phyloP scores from a whole-genome alignment of 2,329 filamentous ascomycete genomes.

The Trichoderma pleuroti region DNA sequence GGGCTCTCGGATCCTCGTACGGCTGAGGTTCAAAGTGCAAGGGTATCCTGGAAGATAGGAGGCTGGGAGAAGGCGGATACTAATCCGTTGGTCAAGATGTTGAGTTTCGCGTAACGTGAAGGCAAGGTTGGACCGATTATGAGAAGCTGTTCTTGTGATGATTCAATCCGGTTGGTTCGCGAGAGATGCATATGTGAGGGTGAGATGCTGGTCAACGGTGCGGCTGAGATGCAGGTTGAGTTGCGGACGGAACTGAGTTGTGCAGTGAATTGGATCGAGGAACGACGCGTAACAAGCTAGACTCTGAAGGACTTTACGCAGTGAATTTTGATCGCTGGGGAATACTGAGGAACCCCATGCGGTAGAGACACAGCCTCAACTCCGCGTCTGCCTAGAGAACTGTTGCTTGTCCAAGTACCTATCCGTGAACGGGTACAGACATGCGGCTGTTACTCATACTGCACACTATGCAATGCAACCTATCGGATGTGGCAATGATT shows the following conservation, averaged over 20 bases:
- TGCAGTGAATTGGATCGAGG: not conserved
- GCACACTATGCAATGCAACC: not conserved
- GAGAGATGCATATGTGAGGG: not conserved
- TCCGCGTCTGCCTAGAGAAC: not conserved
- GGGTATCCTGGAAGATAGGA: not conserved
- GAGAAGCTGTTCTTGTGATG: not conserved
- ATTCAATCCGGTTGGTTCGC: not conserved
- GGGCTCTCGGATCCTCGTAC: not conserved
- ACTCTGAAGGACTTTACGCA: not conserved
- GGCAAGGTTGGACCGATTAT: not conserved
- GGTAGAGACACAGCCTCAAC: not conserved
- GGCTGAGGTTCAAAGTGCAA: not conserved
- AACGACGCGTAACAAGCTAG: not conserved
- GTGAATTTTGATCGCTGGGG: not conserved
- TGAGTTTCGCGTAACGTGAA: not conserved
- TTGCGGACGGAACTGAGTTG: not conserved
- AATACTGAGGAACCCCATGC: not conserved
- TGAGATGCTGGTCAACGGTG: not conserved
- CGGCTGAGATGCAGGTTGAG: not conserved
- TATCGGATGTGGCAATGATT: not conserved
- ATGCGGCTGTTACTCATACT: not conserved
- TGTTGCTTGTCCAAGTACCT: not conserved
- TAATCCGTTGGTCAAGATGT: not conserved
- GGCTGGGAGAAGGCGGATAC: not conserved
- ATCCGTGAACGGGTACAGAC: not conserved